phyloP scores from a whole-genome alignment of 352 stramenopile species.

The Globisporangium recalcitrans region DNA sequence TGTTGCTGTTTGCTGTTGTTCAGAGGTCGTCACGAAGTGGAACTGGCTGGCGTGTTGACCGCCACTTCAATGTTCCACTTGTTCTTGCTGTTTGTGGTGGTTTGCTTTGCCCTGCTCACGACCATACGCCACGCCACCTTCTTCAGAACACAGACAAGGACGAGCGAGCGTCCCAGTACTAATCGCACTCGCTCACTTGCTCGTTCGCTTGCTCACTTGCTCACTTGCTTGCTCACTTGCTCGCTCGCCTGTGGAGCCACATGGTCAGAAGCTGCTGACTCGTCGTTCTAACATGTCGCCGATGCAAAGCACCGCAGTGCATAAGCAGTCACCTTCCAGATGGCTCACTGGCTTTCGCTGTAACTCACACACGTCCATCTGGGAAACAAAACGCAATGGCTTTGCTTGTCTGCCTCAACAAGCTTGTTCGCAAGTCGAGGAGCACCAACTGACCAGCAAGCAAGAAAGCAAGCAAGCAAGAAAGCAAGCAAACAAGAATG shows the following conservation, averaged over 20 bases:
- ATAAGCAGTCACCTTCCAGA: not conserved
- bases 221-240: not conserved
- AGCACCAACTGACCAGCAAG: not conserved
- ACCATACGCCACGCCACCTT: too few relatives aligned
- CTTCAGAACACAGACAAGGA: not conserved
- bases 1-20: not conserved
- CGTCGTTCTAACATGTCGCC: conserved; percentile 10
- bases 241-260: conserved; percentile 1
- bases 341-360: conserved; percentile 7
- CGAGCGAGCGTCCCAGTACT: not conserved
- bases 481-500: not conserved
- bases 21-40: conserved; percentile 1
- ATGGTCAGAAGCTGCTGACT: conserved; percentile 7
- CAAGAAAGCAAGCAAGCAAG: not conserved
- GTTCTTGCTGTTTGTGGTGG: not conserved
- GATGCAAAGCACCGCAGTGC: not conserved
- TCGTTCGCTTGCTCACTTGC: not conserved
- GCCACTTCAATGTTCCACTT: conserved; percentile 5
- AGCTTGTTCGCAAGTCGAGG: not conserved
- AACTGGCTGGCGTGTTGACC: conserved; percentile 3
- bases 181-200: not conserved
- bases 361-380: not conserved
- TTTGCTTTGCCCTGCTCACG: not conserved
- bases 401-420: too few relatives aligned
- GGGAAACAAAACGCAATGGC: not conserved